Evolutionary conservation across 164 flowering plant genomes (phyloP).

Genomic region (Echeveria elegans): DNA sequence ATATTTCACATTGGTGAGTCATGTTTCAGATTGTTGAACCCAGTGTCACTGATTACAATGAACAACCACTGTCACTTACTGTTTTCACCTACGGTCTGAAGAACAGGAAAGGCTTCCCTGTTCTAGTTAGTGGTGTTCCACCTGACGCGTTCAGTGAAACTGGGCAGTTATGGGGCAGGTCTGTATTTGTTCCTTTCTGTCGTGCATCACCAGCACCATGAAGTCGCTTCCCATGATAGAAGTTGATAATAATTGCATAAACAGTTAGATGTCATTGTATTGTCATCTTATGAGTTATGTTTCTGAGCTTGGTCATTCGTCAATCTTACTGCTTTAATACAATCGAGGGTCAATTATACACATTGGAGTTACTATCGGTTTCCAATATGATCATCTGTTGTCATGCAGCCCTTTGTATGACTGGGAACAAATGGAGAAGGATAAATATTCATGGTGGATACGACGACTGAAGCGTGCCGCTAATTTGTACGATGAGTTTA

Average conservation of each 20-base stretch:
- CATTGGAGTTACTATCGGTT: not conserved
- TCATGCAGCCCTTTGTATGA: conserved; percentile 45
- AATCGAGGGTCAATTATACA: not conserved
- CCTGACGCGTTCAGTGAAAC: conserved; percentile 99
- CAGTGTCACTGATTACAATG: not conserved
- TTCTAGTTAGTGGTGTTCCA: conserved; percentile 93
- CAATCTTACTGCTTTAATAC: not conserved
- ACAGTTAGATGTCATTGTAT: not conserved
- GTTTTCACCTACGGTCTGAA: conserved; percentile 23
- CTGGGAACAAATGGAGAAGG: conserved; percentile 92
- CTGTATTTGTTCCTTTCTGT: conserved; percentile 8
- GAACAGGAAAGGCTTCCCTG: conserved; percentile 80
- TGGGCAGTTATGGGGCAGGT: conserved; percentile 99
- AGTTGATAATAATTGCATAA: not conserved
- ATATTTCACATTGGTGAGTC: conserved; percentile 70
- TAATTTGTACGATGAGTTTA: conserved; percentile 81
- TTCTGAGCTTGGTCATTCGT: not conserved
- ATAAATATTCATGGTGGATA: conserved; percentile 89
- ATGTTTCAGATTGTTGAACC: not conserved
- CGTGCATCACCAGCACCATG: conserved; percentile 1
- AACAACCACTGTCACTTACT: not conserved
- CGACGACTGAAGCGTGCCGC: conserved; percentile 65
- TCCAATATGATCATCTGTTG: not conserved
- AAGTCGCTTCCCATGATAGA: not conserved
- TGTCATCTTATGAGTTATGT: not conserved